Conservation (phyloP, 805 yeast species). For the Tetrapisispora nanseiensis region DNA sequence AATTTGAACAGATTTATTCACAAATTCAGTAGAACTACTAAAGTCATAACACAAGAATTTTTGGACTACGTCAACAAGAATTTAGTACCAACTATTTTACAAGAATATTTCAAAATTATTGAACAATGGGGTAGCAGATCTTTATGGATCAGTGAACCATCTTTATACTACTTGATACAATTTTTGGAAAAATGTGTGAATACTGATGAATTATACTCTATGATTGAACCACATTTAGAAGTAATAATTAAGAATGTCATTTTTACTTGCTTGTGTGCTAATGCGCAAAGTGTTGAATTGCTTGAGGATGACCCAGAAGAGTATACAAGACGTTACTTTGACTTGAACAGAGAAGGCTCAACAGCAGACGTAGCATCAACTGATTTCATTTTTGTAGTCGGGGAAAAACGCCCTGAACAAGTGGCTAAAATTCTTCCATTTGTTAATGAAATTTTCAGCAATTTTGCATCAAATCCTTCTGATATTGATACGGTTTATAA, state of each 20-base stretch:
- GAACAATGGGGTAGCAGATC: slow-evolving; percentile 32
- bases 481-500: slow-evolving; percentile 41
- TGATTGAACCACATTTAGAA: slow-evolving; percentile 55
- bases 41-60: slow-evolving; percentile 39
- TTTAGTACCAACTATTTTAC: slow-evolving; percentile 62
- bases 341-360: slow-evolving; percentile 48
- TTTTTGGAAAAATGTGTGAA: slow-evolving; percentile 56
- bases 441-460: slow-evolving; percentile 40
- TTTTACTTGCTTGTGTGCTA: slow-evolving; percentile 67
- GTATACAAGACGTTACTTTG: slow-evolving; percentile 65
- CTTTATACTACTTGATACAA: slow-evolving; percentile 55
- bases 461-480: slow-evolving; percentile 27
- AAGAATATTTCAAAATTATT: slow-evolving; percentile 44
- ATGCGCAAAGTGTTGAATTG: slow-evolving; percentile 52
- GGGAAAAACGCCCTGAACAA: slow-evolving; percentile 43
- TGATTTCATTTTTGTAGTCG: slow-evolving; percentile 58
- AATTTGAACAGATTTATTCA: slow-evolving; percentile 62
- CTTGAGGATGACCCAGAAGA: slow-evolving; percentile 79
- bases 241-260: slow-evolving; percentile 59
- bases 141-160: slow-evolving; percentile 56
- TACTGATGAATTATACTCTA: slow-evolving; percentile 47
- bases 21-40: slow-evolving; percentile 45
- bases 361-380: slow-evolving; percentile 78
- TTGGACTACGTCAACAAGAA: slow-evolving; percentile 42
- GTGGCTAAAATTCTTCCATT: slow-evolving; percentile 46